These are phyloP conservation scores for Alloteropsis angusta DNA, from an alignment of 202 grass and related monocot genomes.

Conservation along the genomic window DNA sequence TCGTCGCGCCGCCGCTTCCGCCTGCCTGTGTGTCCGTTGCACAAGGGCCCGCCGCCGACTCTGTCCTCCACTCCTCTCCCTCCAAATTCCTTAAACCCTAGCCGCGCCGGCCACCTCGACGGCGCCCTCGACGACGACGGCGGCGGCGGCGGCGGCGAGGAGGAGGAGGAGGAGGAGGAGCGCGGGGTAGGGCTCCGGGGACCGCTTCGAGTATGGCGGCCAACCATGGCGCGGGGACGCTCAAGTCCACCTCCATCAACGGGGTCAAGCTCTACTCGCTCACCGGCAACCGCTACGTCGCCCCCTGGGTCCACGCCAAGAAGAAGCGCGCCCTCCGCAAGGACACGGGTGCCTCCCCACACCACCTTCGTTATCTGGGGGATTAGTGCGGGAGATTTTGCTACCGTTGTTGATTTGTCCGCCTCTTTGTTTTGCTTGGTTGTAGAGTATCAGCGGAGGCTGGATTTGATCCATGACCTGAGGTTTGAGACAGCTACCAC, in stretches of 20 bases:
- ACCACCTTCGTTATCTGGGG: background rate
- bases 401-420: background rate
- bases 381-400: too few species aligned
- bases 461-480: constrained; percentile 88
- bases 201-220: background rate
- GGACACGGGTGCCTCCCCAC: constrained; percentile 37
- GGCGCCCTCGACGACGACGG: background rate
- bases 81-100: constrained; percentile 33
- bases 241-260: constrained; percentile 89
- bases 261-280: constrained; percentile 82
- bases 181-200: background rate
- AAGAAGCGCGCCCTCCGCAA: constrained; percentile 73
- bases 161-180: too few species aligned
- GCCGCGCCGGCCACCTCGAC: background rate
- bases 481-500: constrained; percentile 73
- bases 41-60: background rate
- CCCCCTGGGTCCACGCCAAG: constrained; percentile 60
- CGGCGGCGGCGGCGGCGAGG: too few species aligned
- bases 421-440: background rate
- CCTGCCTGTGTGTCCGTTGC: background rate
- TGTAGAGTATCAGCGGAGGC: constrained; percentile 59
- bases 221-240: constrained; percentile 27
- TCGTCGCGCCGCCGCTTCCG: background rate
- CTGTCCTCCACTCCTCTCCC: background rate
- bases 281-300: constrained; percentile 45